Evolutionary conservation across 2,329 filamentous ascomycete species (phyloP), one percentile per base, ranked within the genome.

Genomic region (Cercospora janseana): DNA sequence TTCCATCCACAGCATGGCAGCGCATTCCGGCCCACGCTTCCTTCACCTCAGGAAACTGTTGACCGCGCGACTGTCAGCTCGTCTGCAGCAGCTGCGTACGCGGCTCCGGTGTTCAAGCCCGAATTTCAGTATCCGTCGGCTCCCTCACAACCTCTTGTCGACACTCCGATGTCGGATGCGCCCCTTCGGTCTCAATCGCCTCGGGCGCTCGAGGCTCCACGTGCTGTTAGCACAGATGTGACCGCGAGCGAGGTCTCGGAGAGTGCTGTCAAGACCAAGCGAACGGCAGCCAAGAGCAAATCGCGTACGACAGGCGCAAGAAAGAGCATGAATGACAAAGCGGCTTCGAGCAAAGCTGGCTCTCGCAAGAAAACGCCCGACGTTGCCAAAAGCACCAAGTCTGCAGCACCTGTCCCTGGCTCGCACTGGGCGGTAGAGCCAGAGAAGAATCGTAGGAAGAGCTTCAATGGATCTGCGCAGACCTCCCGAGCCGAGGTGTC

Each of bases 211-310:
- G 42, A 52, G n/a, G 41, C 13, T 10, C 47, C 44, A 16, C 55
- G 55, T 12, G 51, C 52, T 9, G 47, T 42, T 54, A 70, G 55
- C 31, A 56, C 55, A 6, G 64, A 64, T 37, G 49, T 58, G 4
- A 46, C 52, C 2, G 44, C 52, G 24, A 60, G 49, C 37, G 63
- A 62, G 35, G 43, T 52, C 6, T 59, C 61, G 3, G 63, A 60
- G 13, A 12, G 49, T 24, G 37, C 55, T 7, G 32, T 38, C n/a
- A 55, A 49, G 27, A 61, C 56, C 45, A 63, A 62, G 40, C 59
- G 72, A 52, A 70, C 71, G 9, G 72, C 69, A 70, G 70, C 72
- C 9, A 76, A 75, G 58, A 72, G 71, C 27, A 76, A 75, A 54
- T 67, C 73, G 10, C 66, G 72, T 37, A 70, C 68, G 6, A 60